Base-by-base conservation (phyloP, 106 monocot genomes). In the Ottelia alismoides region DNA sequence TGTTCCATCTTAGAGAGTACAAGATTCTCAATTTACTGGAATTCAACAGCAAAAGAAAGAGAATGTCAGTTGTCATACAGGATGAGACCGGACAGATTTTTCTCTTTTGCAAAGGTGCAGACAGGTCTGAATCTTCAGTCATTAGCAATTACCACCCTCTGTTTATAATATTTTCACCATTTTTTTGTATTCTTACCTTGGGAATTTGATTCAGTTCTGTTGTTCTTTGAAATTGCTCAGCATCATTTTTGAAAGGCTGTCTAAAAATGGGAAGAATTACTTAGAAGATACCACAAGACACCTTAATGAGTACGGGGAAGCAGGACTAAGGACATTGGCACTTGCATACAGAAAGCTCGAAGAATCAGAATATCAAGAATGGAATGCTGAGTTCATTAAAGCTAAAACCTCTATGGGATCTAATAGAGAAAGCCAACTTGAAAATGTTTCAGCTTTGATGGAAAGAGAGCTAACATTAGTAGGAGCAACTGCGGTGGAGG, bases 401-500 rank as follows among this genome's bases (percentile, higher is more conserved):
- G 94, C 84, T 26, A 94, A 94, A 49, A 94, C 94, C 48, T 57
- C 84, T 12, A 88, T 94, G 20, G 88, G 88, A 20, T 67, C 84
- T 29, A 76, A 84, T 30, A 84, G 94, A 74, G 88, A 88, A 32
- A 53, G 58, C 24, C 73, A 71, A 31, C 78, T 94, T 47, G 94
- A 88, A 59, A 54, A 52, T 59, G 81, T 83, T 21, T 65, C 88
- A 43, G 88, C 88, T 55, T 65, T 81, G 69, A 88, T 94, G 47
- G 94, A 94, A 62, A 70, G 52, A 48, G 88, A 88, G 3, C 57
- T 94, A 27, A 72, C 82, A 74, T 78, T 94, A 25, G 72, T 94
- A 22, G 94, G 94, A 35, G 94, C 94, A 30, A 94, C 94, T 25
- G 88, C 83, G 22, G 94, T 88, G 20, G 94, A 94, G 56, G 94